Conservation (phyloP, 2,329 filamentous ascomycete genomes). For the Neurospora sp. region DNA sequence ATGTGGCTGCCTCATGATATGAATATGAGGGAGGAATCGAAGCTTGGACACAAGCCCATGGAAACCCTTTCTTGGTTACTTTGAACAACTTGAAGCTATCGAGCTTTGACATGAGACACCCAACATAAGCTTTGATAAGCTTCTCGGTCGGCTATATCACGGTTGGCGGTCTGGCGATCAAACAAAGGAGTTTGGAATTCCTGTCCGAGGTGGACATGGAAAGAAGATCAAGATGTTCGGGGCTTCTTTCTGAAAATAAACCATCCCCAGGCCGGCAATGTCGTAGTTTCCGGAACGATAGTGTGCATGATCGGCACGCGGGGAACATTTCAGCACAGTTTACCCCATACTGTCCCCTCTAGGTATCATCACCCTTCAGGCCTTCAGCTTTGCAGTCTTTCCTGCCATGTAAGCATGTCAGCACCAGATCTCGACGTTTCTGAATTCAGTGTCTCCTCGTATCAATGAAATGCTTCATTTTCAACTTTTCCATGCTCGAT, state of each 20-base stretch:
- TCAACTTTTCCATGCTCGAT: not conserved
- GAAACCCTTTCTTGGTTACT: not conserved
- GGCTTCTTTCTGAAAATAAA: not conserved
- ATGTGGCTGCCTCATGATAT: not conserved
- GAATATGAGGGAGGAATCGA: not conserved
- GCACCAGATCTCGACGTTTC: not conserved
- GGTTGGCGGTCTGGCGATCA: not conserved
- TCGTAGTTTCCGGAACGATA: not conserved
- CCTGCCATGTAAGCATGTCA: not conserved
- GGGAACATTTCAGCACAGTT: not conserved
- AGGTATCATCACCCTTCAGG: no score
- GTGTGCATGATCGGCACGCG: not conserved
- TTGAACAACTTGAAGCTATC: not conserved
- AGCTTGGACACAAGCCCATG: not conserved
- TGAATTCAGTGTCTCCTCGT: not conserved
- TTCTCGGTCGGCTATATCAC: not conserved
- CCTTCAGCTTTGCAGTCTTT: not conserved
- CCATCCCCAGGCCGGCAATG: not conserved
- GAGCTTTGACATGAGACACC: not conserved
- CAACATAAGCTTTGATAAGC: not conserved
- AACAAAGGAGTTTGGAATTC: not conserved
- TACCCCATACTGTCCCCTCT: not conserved
- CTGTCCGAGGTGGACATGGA: not conserved
- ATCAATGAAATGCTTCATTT: not conserved
- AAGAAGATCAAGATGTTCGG: not conserved